phyloP scores from a whole-genome alignment of 2,329 filamentous ascomycete species.

The Epicoccum nigrum region DNA sequence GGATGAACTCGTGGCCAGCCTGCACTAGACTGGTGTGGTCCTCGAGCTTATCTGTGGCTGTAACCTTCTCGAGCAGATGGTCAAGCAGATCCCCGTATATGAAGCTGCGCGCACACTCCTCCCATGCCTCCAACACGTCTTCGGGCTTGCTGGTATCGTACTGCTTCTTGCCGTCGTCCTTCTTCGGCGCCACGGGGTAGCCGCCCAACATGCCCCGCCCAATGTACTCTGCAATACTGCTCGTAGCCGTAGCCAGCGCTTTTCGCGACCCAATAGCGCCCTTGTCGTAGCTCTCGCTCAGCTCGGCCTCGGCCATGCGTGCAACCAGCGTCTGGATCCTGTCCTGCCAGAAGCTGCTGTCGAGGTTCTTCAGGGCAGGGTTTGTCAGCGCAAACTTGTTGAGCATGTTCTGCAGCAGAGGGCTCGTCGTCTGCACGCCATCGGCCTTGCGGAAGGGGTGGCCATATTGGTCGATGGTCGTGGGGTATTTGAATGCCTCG shows the following conservation, averaged over 20 bases:
- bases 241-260: slow-evolving; percentile 73
- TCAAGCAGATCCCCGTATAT: slow-evolving; percentile 73
- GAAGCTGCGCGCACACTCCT: slow-evolving; percentile 68
- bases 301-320: slow-evolving; percentile 66
- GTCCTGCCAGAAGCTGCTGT: slow-evolving; percentile 51
- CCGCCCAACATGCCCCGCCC: slow-evolving; percentile 71
- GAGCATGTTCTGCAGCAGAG: slow-evolving; percentile 72
- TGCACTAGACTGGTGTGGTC: slow-evolving; percentile 67
- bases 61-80: slow-evolving; percentile 66
- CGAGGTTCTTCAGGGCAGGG: slow-evolving; percentile 69
- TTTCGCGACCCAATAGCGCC: slow-evolving; percentile 75
- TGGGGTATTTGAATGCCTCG: slow-evolving; percentile 70
- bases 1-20: slow-evolving; percentile 69
- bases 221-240: slow-evolving; percentile 72
- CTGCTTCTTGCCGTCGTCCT: slow-evolving; percentile 42
- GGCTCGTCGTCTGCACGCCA: slow-evolving; percentile 60
- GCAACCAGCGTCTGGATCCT: slow-evolving; percentile 48
- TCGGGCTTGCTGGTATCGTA: slow-evolving; percentile 67
- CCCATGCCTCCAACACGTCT: slow-evolving; percentile 69
- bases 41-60: slow-evolving; percentile 67
- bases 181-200: slow-evolving; percentile 52
- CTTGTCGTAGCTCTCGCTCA: slow-evolving; percentile 85
- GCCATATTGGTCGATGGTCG: slow-evolving; percentile 70
- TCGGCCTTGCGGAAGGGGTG: slow-evolving; percentile 65
- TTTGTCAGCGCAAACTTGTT: slow-evolving; percentile 68